A percentile compares a stretch with the other conserved stretches of the same genome.
phyloP scores from a whole-genome alignment of 2,329 filamentous ascomycete genomes.

The Claviceps sp. region DNA sequence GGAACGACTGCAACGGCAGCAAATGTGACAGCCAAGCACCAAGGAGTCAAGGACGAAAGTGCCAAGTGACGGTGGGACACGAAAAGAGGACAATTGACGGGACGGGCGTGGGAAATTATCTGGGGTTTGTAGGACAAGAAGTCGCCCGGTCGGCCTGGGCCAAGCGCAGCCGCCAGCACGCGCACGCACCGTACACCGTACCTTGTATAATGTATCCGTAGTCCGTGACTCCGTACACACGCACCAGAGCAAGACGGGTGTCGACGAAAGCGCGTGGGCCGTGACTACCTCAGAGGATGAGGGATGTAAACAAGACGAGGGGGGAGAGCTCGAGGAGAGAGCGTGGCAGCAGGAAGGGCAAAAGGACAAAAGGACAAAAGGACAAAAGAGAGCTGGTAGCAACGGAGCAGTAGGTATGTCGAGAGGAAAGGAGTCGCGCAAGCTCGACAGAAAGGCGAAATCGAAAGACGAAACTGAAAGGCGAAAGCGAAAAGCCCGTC shows the following conservation, averaged over 20 bases:
- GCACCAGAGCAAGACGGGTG: background rate
- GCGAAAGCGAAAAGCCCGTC: background rate
- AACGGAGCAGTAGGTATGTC: conserved; percentile 1
- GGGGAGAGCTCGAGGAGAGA: background rate
- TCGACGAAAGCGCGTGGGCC: conserved; percentile 3
- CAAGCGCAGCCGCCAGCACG: conserved; percentile 9
- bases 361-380: background rate
- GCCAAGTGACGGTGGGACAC: conserved; percentile 12
- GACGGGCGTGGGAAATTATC: conserved; percentile 13
- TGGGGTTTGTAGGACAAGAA: conserved; percentile 13
- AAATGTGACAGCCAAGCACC: conserved; percentile 6
- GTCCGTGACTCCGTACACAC: too few relatives aligned
- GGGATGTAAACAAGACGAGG: background rate
- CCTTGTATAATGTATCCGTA: too few relatives aligned
- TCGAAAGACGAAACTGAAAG: too few relatives aligned
- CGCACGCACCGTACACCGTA: background rate
- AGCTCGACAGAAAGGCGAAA: background rate
- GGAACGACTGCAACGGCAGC: conserved; percentile 4
- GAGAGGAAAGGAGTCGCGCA: background rate
- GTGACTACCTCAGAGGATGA: conserved; percentile 5
- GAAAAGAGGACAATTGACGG: conserved; percentile 13
- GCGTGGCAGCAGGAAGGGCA: background rate
- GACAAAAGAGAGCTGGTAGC: conserved; percentile 1
- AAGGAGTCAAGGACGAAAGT: conserved; percentile 7
- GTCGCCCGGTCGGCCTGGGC: conserved; percentile 7